Evolutionary conservation across 2,329 filamentous ascomycete genomes (phyloP), one percentile per base, ranked within the genome.

Genomic region (Trichoderma afroharzianum): DNA sequence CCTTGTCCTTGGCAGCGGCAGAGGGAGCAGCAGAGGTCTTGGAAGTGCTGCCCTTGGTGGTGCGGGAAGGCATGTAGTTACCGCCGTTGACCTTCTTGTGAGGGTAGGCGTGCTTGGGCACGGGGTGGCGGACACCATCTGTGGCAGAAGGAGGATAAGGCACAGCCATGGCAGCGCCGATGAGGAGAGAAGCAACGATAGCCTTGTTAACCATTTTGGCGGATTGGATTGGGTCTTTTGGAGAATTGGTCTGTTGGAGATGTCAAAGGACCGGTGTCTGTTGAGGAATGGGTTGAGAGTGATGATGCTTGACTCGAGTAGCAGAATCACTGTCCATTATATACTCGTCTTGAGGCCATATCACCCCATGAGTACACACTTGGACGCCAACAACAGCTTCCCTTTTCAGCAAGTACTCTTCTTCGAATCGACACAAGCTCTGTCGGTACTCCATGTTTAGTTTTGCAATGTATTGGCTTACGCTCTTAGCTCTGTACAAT

Each of bases 151-250:
- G 70, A n/a, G 71, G 67, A 39, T 63, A 71, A 33, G 70, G 70
- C 36, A 47, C 62, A 39, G 68, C 72, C 26, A 73, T 58, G 36
- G 64, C 72, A 28, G 63, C 53, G 53, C 68, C 67, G 62, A 71
- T 5, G 21, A 71, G 39, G 14, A 72, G 36, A 63, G 71, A 71
- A 67, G 68, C 62, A 15, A 71, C 12, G 32, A 63, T 63, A 62
- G 59, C 69, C 69, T 71, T 71, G 61, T 66, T 67, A 28, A 70
- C 50, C 69, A 66, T 71, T 36, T 67, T 71, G 69, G 59, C 24
- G n/a, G 66, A 47, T 61, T 50, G 9, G 18, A 26, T 32, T 8
- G 39, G 21, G 14, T 61, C 15, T 59, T 59, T 59, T 59, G 36
- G n/a, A n/a, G 14, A 50, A 6, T 47, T 68, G 64, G 26, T 43